Evolutionary conservation across 352 stramenopile genomes (phyloP).

Genomic region (Hyphochytrium catenoides): DNA sequence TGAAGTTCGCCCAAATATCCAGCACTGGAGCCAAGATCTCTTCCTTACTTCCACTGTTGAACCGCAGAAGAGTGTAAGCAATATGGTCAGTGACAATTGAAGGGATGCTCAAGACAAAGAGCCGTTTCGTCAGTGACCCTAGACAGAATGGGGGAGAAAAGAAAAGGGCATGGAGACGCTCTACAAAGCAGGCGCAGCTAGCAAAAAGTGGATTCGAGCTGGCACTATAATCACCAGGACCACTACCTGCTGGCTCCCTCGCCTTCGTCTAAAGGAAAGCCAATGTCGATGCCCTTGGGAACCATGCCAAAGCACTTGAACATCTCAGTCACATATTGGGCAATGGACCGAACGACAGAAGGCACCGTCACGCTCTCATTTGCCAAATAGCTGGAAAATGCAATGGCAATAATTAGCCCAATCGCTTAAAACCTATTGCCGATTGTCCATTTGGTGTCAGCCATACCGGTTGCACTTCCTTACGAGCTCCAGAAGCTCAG

Average conservation of each 20-base stretch:
- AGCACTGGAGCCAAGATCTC: slow-evolving; percentile 51
- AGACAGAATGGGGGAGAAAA: no score
- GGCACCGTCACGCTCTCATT: slow-evolving; percentile 27
- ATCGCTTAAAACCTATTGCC: no score
- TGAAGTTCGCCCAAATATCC: slow-evolving; percentile 68
- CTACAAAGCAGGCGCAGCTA: slow-evolving; percentile 1
- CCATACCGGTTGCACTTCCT: slow-evolving; percentile 56
- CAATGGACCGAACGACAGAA: slow-evolving; percentile 45
- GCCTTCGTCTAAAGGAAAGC: slow-evolving; percentile 27
- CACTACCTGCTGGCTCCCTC: slow-evolving; percentile 8
- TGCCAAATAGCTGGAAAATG: no score
- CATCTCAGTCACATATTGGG: slow-evolving; percentile 68
- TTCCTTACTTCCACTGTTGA: slow-evolving; percentile 28
- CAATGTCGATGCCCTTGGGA: slow-evolving; percentile 36
- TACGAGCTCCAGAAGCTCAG: slow-evolving; percentile 42
- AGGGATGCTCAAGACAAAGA: no score
- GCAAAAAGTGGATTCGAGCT: no score
- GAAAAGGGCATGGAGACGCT: no score
- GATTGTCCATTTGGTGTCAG: no score
- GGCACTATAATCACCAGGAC: no score
- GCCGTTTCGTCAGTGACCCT: no score
- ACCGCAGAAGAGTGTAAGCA: no score
- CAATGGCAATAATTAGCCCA: no score
- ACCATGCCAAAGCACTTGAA: slow-evolving; percentile 52
- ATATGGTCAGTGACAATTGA: no score